Conservation (phyloP, 352 stramenopile genomes). For the Phytophthora syringae region DNA sequence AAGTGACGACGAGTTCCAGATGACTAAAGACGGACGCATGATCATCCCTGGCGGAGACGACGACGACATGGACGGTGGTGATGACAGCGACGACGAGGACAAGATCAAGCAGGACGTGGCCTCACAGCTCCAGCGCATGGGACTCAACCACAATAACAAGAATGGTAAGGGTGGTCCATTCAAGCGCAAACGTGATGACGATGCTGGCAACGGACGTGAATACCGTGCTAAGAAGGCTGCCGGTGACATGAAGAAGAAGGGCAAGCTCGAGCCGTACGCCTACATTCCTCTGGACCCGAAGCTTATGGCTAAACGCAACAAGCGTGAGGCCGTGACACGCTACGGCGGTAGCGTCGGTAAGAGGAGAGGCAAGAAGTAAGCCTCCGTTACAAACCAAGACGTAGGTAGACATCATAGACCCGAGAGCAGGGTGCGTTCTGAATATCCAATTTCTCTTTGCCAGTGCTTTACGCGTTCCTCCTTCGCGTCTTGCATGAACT, state of each 20-base stretch:
- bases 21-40: conserved; percentile 91
- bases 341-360: conserved; percentile 85
- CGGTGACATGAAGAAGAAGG: conserved; percentile 97
- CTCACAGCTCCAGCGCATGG: conserved; percentile 84
- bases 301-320: conserved; percentile 92
- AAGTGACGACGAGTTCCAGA: conserved; percentile 88
- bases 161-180: conserved; percentile 30
- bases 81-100: conserved; percentile 73
- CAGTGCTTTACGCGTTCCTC: too few relatives aligned
- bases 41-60: conserved; percentile 79
- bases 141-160: conserved; percentile 59
- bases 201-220: conserved; percentile 76
- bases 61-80: conserved; percentile 52
- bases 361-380: conserved; percentile 60
- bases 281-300: conserved; percentile 98
- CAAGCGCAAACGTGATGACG: conserved; percentile 75
- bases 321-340: conserved; percentile 76
- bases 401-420: conserved; percentile 40
- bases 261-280: conserved; percentile 97
- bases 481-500: too few relatives aligned
- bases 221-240: conserved; percentile 97
- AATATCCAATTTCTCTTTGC: too few relatives aligned
- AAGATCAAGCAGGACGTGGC: conserved; percentile 87
- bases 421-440: conserved; percentile 28
- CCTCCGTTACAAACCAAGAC: conserved; percentile 17